Conservation (phyloP, 2,329 filamentous ascomycete genomes). For the Aspergillus sp. region DNA sequence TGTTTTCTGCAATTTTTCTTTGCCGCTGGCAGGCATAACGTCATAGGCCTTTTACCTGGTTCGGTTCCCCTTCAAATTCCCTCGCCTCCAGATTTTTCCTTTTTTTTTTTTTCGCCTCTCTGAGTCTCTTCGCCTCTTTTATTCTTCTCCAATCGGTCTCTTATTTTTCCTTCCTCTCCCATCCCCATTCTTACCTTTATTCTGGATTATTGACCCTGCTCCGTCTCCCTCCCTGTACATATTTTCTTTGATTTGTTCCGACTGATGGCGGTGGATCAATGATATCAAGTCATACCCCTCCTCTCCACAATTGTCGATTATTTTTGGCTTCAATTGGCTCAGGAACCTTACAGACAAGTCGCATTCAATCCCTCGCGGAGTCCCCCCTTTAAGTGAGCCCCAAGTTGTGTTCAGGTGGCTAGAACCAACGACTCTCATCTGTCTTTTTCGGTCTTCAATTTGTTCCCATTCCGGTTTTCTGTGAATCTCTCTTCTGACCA, state of each 20-base stretch:
- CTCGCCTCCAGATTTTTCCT: conserved; percentile 6
- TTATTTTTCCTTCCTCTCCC: too few relatives aligned
- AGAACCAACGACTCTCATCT: background rate
- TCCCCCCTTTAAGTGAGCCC: conserved; percentile 3
- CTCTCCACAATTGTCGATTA: conserved; percentile 7
- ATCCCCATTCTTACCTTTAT: too few relatives aligned
- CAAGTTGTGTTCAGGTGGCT: background rate
- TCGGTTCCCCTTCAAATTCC: conserved; percentile 14
- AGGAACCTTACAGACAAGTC: conserved; percentile 5
- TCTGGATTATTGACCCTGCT: too few relatives aligned
- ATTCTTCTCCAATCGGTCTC: background rate
- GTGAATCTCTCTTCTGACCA: too few relatives aligned
- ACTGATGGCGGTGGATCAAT: conserved; percentile 14
- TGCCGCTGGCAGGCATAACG: conserved; percentile 14
- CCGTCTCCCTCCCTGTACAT: background rate
- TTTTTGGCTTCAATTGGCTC: conserved; percentile 11
- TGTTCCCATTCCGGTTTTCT: too few relatives aligned
- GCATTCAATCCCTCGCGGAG: conserved; percentile 2
- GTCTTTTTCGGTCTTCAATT: too few relatives aligned
- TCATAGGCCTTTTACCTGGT: conserved; percentile 13
- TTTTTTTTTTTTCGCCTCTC: conserved; percentile 6
- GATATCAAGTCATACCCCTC: conserved; percentile 12
- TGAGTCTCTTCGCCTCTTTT: conserved; percentile 7
- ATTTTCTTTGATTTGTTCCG: background rate
- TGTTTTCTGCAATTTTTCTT: conserved; percentile 8